phyloP scores from a whole-genome alignment of 2,329 filamentous ascomycete genomes.

The Cladorrhinum sp. region DNA sequence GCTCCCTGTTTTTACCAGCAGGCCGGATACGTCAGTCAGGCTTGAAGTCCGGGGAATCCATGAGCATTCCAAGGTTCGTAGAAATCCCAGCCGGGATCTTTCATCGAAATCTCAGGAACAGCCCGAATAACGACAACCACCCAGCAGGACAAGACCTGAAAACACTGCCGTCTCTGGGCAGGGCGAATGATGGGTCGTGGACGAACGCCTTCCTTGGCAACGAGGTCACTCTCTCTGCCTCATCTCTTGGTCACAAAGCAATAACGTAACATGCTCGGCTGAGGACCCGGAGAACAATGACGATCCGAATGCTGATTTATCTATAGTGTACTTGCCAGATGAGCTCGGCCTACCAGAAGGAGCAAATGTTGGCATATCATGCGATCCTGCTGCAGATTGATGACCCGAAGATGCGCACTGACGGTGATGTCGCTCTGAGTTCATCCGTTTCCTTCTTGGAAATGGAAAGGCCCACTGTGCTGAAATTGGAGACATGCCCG shows the following conservation, averaged over 20 bases:
- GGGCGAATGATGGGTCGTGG: background rate
- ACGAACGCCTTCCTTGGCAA: constrained; percentile 1
- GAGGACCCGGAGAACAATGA: background rate
- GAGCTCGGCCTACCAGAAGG: constrained; percentile 2
- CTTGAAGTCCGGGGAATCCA: background rate
- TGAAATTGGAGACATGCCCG: background rate
- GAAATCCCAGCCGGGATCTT: background rate
- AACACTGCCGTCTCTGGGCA: background rate
- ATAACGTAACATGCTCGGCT: constrained; percentile 1
- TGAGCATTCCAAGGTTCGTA: background rate
- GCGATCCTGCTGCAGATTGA: constrained; percentile 10
- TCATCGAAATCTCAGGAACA: background rate
- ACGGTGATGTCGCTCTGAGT: constrained; percentile 14
- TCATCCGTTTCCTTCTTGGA: background rate
- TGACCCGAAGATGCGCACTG: constrained; percentile 15
- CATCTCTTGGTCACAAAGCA: background rate
- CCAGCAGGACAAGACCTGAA: background rate
- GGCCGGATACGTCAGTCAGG: background rate
- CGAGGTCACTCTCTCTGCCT: background rate
- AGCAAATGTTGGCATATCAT: background rate
- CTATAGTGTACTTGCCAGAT: constrained; percentile 7
- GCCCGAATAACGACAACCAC: background rate
- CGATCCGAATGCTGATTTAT: background rate
- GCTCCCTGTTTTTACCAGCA: background rate
- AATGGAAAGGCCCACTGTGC: background rate